Conservation (phyloP, 2,329 filamentous ascomycete genomes). For the Coniochaeta sp. region DNA sequence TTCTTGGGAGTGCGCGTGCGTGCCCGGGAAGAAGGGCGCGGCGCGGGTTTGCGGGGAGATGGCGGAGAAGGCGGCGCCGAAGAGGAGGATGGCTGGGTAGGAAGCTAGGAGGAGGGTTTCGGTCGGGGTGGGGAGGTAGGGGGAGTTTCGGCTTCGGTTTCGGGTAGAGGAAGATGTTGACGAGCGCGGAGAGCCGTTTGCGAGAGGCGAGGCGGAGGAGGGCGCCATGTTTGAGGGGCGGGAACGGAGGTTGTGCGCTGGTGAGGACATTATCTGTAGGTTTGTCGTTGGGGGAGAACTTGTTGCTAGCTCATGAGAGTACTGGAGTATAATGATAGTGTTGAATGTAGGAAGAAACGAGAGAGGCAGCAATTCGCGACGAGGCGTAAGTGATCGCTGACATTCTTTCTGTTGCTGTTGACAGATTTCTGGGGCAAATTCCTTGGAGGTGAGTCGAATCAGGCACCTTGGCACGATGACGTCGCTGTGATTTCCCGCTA, state of each 20-base stretch:
- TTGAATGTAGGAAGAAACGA: neutral
- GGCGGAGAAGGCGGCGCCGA: constrained; percentile 75
- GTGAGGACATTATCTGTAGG: neutral
- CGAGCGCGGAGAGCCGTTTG: constrained; percentile 5
- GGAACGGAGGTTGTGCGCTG: constrained; percentile 3
- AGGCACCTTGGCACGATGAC: neutral
- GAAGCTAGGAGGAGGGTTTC: constrained; percentile 58
- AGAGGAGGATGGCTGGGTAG: constrained; percentile 71
- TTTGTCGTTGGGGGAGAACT: neutral
- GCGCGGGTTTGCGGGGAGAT: constrained; percentile 66
- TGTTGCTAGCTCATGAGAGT: neutral
- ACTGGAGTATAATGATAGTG: too few relatives aligned
- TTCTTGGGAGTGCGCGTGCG: constrained; percentile 54
- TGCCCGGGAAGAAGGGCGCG: constrained; percentile 52
- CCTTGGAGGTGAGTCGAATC: neutral
- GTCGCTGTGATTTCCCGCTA: neutral
- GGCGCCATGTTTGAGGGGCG: neutral
- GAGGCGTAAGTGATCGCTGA: neutral
- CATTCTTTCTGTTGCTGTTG: neutral
- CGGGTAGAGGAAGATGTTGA: constrained; percentile 2
- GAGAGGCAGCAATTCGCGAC: neutral
- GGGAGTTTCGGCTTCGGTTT: constrained; percentile 36
- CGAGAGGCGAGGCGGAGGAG: neutral
- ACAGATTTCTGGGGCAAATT: neutral
- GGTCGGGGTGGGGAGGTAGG: constrained; percentile 62